Evolutionary conservation across 495 filamentous ascomycete species (phyloP), one percentile per base, ranked within the genome.

Genomic region (Penicillium lividum): DNA sequence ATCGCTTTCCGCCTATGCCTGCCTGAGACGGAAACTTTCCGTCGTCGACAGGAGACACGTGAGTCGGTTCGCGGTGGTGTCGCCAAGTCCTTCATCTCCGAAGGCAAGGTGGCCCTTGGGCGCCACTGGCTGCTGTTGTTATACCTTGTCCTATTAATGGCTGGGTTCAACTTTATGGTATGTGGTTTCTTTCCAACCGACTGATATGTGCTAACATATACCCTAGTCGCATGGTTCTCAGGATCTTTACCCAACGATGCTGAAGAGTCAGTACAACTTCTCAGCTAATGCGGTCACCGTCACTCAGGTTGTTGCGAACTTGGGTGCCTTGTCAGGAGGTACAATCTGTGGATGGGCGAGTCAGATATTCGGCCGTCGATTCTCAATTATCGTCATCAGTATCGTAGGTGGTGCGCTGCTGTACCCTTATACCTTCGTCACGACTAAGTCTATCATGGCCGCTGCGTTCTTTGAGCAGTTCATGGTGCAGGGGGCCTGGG

Each of bases 381-480:
- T 94, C 68, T 86, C 81, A 48, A 93, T 94, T 68, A 88, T 94
- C 56, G 75, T 86, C 59, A 89, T 91, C 71, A 85, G 78, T 69
- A 79, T 94, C 54, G 64, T 93, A 45, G 91, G 91, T 46, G 91
- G 88, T 22, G 89, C 89, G 1, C 73, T 94, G 4, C 77, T 96
- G 13, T 93, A 93, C 68, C 91, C 90, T 0, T 94, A 94, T 76
- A 86, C 84, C 2, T 93, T 90, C 63, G 80, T 86, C n/a, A 68
- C 72, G 0, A 79, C 70, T 66, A 71, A 82, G 8, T 64, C 67
- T 4, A 78, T 94, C 64, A 92, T 92, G 50, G 91, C 90, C 0
- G 85, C 88, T 0, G 91, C 90, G n/a, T 96, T 92, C 73, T 94
- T 94, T 68, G 88, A 93, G 73, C 91, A 94, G 69, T 93, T 96